Evolutionary conservation across 306 rosid species (phyloP).

Genomic region (Quercus agrifolia): DNA sequence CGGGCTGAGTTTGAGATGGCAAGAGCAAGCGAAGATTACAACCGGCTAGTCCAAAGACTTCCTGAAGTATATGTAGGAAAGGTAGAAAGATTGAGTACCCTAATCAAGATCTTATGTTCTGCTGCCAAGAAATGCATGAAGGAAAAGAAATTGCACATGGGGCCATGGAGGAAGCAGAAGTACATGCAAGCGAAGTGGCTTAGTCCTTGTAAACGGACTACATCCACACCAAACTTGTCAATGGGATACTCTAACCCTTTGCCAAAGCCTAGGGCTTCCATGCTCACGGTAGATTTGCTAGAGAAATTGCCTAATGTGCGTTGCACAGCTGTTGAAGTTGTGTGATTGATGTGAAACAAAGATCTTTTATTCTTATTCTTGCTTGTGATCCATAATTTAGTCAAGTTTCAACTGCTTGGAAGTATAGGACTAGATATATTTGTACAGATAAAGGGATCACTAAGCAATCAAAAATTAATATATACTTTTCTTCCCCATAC

Average conservation of each 20-base stretch:
- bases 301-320: conserved; percentile 53
- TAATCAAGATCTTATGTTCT: conserved; percentile 61
- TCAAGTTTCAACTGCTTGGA: too few species aligned
- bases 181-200: conserved; percentile 94
- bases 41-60: conserved; percentile 41
- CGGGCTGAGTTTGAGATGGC: conserved; percentile 79
- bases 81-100: conserved; percentile 48
- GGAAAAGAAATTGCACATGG: conserved; percentile 83
- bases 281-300: conserved; percentile 71
- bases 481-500: too few species aligned
- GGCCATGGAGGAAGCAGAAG: conserved; percentile 87
- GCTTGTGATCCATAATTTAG: too few species aligned
- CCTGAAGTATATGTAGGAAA: conserved; percentile 87
- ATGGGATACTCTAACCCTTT: conserved; percentile 18
- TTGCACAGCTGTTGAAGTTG: conserved; percentile 45
- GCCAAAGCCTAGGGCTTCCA: conserved; percentile 55
- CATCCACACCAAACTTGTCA: conserved; percentile 31
- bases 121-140: conserved; percentile 83
- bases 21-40: conserved; percentile 52
- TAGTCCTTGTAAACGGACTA: conserved; percentile 54
- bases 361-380: background rate
- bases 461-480: too few species aligned
- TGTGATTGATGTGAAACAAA: conserved; percentile 16
- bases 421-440: too few species aligned
- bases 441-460: too few species aligned